Base-by-base conservation (phyloP, 148 eudicot species). In the Chenopodium berlandieri region DNA sequence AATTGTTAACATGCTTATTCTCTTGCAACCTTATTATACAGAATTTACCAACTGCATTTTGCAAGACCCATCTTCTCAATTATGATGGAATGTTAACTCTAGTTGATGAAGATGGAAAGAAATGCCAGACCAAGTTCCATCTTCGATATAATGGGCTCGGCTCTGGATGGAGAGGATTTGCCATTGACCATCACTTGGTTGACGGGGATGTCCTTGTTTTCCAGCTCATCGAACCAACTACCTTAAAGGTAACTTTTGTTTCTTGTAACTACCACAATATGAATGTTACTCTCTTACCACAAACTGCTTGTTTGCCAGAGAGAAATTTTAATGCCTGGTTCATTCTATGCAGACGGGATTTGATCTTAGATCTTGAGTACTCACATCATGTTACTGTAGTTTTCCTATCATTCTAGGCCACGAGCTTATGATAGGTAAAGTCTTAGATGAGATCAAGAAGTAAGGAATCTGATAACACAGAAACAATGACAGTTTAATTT, bases 151-250 rank as follows among this genome's bases (percentile, higher is more conserved):
- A 74, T 31, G 92, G 94, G 31, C 88, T 93, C 7, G 88, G 92
- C 75, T 91, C 88, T 2, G 97, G 97, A 37, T 93, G 97, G 97
- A 89, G 90, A 79, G 90, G 90, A 6, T 93, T 91, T 80, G 86
- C 93, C 50, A 79, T 88, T 66, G 91, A 91, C 65, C 97, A 91
- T 77, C 81, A 88, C 19, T 78, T 93, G 74, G 89, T 83, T 25
- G 94, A 93, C 71, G 97, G 97, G 27, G 94, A 93, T 86, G 88
- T 89, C 40, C 84, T 91, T 50, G 86, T 93, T 85, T 93, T 91
- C 75, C 93, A 91, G 79, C 81, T 90, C 48, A 81, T 83, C 66
- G 64, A 82, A 56, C 90, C 91, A 22, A 80, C 85, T 0, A 85
- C 72, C 67, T 90, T 92, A 68, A 88, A 91, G 97, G 97, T 90